A percentile compares a stretch with the other conserved stretches of the same genome.
These are phyloP conservation scores for Stagonosporopsis rhizophila DNA, from an alignment of 2,329 filamentous ascomycete genomes.

Conservation along the genomic window DNA sequence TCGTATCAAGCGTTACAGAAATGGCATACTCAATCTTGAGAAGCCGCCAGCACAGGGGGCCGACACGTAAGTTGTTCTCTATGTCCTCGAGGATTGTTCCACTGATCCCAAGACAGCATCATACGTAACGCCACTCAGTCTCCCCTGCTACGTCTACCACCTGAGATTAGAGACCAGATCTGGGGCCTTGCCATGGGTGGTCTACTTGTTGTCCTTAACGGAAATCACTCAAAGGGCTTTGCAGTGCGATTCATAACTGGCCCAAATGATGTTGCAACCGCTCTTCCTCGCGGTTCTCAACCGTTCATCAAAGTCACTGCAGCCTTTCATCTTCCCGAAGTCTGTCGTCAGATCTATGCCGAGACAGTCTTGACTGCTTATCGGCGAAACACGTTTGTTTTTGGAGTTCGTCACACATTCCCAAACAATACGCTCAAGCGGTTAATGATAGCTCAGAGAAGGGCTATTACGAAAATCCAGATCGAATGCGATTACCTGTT, in stretches of 20 bases:
- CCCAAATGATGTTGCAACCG: too few relatives aligned
- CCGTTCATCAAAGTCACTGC: too few relatives aligned
- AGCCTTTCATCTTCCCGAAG: too few relatives aligned
- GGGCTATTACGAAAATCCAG: neutral
- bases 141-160: neutral
- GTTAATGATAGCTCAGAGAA: neutral
- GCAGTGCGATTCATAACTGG: neutral
- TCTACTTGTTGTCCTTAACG: neutral
- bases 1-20: neutral
- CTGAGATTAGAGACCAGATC: neutral
- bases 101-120: neutral
- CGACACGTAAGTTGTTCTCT: neutral
- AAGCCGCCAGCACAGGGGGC: neutral
- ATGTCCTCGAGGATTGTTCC: neutral
- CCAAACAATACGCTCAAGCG: neutral
- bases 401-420: too few relatives aligned
- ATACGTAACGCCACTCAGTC: neutral
- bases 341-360: conserved; percentile 2
- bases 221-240: neutral
- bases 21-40: neutral
- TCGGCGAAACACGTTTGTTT: neutral
- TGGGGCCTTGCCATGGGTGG: neutral
- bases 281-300: too few relatives aligned
- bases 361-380: neutral
- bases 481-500: neutral